Evolutionary conservation across 179 eudicot species (phyloP).

Genomic region (Patellifolia procumbens): DNA sequence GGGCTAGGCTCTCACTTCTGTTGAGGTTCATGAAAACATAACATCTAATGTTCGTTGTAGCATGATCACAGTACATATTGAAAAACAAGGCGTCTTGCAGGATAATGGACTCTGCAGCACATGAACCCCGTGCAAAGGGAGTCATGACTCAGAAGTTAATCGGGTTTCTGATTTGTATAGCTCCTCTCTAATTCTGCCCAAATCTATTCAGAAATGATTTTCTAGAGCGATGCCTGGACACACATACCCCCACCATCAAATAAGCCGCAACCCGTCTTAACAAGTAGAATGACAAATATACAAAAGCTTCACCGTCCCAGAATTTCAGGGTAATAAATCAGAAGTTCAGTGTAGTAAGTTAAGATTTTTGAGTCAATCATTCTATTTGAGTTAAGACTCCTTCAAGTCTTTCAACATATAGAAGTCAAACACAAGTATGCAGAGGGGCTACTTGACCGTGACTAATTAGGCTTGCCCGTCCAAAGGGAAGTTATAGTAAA

Average conservation of each 20-base stretch:
- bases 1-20: not conserved
- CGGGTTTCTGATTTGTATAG: not conserved
- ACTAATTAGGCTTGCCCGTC: not conserved
- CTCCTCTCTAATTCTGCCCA: not conserved
- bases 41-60: not conserved
- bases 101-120: not conserved
- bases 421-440: not conserved
- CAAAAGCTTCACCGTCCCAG: not conserved
- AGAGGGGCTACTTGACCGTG: not conserved
- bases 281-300: not conserved
- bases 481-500: constrained; percentile 1
- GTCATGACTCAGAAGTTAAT: not conserved
- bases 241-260: not conserved
- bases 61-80: not conserved
- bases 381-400: not conserved
- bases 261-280: not conserved
- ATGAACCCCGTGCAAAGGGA: not conserved
- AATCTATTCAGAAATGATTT: not conserved
- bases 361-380: not conserved
- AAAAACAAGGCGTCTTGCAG: not conserved
- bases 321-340: not conserved
- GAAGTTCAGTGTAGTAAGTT: not conserved
- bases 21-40: no score
- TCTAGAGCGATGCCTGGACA: not conserved
- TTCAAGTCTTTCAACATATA: not conserved